Evolutionary conservation across 2,329 filamentous ascomycete species (phyloP), one percentile per base, ranked within the genome.

Genomic region (Colletotrichum theobromicola): DNA sequence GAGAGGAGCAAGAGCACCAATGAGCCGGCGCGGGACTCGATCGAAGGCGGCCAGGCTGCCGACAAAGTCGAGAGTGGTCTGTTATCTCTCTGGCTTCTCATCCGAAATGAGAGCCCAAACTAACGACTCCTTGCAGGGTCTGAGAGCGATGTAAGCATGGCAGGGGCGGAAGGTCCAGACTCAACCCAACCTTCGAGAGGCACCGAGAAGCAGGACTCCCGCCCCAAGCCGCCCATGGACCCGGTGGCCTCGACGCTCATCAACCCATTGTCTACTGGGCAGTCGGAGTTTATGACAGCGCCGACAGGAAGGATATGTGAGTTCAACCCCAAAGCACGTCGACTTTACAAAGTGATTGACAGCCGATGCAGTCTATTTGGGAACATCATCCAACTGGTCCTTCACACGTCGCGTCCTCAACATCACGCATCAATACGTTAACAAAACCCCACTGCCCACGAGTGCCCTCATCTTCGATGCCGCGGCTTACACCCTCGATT

Each of bases 381-480:
- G 88, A 2, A 88, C 87, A 3, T 90, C 88, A 0, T 90, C 89
- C 2, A 90, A 89, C 61, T 90, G 89, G 89, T 88, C 88, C 0
- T 90, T 90, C 64, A 85, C 85, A 30, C 82, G 88, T 9, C 84
- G 86, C 21, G 84, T 90, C 2, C 81, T 90, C n/a, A 84, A 82
- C 30, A 83, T 89, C 66, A 85, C 85, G 0, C 86, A 90, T 62
- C 85, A 89, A 72, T 83, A 86, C 67, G 81, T 88, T 24, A 83
- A 86, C 63, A 82, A 85, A 53, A 81, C 81, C 3, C 84, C 85
- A 2, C 79, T 87, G 0, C 85, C 88, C 0, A 81, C 86, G 1
- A 81, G 84, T 7, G 84, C 83, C 2, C 79, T 90, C 2, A 80
- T 88, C 1, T 90, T 89, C 57, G 88, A 91, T 67, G 88, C 87